Percentiles rank a stretch among this genome's conserved stretches.
Evolutionary conservation across 768 basidiomycete species (phyloP).

Genomic region (Neoboletus brunneissimus): DNA sequence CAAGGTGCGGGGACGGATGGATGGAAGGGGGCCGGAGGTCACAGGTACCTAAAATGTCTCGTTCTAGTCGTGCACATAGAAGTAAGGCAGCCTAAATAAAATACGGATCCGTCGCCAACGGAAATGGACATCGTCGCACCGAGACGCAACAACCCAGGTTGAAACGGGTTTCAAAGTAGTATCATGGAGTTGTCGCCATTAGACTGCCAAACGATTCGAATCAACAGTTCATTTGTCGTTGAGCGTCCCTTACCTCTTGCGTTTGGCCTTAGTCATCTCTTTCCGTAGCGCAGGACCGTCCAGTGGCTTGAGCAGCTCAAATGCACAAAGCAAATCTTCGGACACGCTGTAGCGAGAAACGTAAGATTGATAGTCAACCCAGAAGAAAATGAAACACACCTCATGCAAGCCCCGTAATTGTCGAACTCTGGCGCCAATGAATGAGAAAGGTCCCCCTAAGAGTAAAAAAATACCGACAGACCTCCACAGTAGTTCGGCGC

Average conservation of each 20-base stretch:
- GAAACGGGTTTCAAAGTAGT: background rate
- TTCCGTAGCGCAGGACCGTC: constrained; percentile 93
- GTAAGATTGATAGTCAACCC: constrained; percentile 10
- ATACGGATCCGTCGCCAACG: constrained; percentile 13
- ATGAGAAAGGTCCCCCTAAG: constrained; percentile 13
- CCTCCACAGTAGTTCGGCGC: constrained; percentile 97
- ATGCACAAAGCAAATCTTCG: constrained; percentile 95
- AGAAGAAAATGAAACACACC: constrained; percentile 42
- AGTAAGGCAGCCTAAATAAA: constrained; percentile 20
- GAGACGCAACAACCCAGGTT: constrained; percentile 7
- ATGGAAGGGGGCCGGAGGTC: constrained; percentile 20
- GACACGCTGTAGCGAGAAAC: constrained; percentile 62
- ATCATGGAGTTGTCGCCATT: constrained; percentile 35
- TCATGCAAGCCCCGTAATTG: constrained; percentile 95
- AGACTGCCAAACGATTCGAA: constrained; percentile 20
- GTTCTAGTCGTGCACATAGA: constrained; percentile 26
- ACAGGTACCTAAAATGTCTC: constrained; percentile 28
- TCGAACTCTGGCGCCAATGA: constrained; percentile 67
- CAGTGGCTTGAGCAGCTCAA: constrained; percentile 93
- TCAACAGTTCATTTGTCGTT: background rate
- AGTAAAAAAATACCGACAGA: constrained; percentile 41
- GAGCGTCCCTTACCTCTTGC: constrained; percentile 70
- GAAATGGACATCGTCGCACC: constrained; percentile 4
- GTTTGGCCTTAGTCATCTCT: constrained; percentile 98
- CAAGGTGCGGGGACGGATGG: constrained; percentile 17